These are phyloP conservation scores for Drechslerella dactyloides DNA, from an alignment of 2,329 filamentous ascomycete species.

Conservation along the genomic window DNA sequence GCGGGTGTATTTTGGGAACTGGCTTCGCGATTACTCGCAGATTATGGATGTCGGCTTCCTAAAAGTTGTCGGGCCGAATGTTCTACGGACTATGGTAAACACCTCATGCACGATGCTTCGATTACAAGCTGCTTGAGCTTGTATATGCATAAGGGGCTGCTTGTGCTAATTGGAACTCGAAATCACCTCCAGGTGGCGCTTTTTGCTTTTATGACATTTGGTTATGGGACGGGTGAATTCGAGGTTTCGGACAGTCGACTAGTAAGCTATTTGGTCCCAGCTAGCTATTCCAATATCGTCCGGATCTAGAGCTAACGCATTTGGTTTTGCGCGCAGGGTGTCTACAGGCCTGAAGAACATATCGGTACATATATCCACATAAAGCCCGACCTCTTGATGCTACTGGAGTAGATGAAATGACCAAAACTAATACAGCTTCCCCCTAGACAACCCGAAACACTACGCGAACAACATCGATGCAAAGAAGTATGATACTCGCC, in stretches of 20 bases:
- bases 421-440: slow-evolving; percentile 8
- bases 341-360: slow-evolving; percentile 73
- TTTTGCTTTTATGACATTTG: slow-evolving; percentile 86
- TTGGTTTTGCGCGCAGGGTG: slow-evolving; percentile 16
- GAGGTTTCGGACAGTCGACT: slow-evolving; percentile 80
- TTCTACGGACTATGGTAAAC: slow-evolving; percentile 74
- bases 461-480: slow-evolving; percentile 89
- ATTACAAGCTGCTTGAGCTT: background rate
- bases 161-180: slow-evolving; percentile 17
- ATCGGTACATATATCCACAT: slow-evolving; percentile 65
- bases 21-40: slow-evolving; percentile 85
- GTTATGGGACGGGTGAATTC: slow-evolving; percentile 81
- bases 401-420: background rate
- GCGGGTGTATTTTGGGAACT: slow-evolving; percentile 52
- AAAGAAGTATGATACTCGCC: slow-evolving; percentile 76
- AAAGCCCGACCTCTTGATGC: background rate
- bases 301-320: slow-evolving; percentile 14
- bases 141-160: slow-evolving; percentile 1
- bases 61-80: slow-evolving; percentile 87
- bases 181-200: slow-evolving; percentile 69
- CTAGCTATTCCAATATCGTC: background rate
- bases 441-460: slow-evolving; percentile 67
- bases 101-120: slow-evolving; percentile 4
- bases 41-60: slow-evolving; percentile 91
- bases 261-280: slow-evolving; percentile 68